phyloP scores from a whole-genome alignment of 495 filamentous ascomycete species.

The Chaetomium fimeti region DNA sequence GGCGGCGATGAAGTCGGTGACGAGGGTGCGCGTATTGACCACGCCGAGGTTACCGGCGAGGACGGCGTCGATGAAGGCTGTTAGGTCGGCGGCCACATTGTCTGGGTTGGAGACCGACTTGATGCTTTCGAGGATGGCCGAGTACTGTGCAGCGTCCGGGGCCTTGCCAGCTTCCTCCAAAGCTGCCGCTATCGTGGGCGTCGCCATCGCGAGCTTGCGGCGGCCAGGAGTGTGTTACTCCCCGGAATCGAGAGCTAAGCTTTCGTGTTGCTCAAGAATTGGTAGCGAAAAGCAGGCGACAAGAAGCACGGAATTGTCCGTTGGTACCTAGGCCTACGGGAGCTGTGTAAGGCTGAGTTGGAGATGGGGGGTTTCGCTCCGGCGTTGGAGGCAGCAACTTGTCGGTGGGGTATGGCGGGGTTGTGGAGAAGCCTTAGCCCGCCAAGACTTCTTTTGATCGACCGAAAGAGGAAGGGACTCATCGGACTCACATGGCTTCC shows the following conservation, averaged over 20 bases:
- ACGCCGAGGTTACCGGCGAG: slow-evolving; percentile 69
- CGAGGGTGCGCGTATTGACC: slow-evolving; percentile 68
- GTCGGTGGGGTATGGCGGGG: slow-evolving; percentile 20
- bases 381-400: slow-evolving; percentile 12
- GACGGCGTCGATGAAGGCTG: slow-evolving; percentile 65
- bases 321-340: neutral
- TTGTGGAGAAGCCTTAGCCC: slow-evolving; percentile 18
- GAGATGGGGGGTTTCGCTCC: neutral
- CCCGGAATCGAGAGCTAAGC: neutral
- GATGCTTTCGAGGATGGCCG: slow-evolving; percentile 63
- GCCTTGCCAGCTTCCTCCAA: slow-evolving; percentile 41
- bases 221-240: neutral
- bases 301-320: neutral
- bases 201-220: slow-evolving; percentile 24
- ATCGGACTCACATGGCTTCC: too few species aligned
- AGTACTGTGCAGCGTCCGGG: slow-evolving; percentile 57
- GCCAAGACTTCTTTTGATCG: neutral
- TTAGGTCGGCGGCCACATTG: slow-evolving; percentile 62
- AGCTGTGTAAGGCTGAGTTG: slow-evolving; percentile 13
- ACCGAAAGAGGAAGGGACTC: too few species aligned
- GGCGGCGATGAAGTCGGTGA: slow-evolving; percentile 62
- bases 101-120: slow-evolving; percentile 53
- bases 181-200: slow-evolving; percentile 48
- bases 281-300: neutral
- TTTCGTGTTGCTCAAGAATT: neutral